phyloP scores from a whole-genome alignment of 495 filamentous ascomycete genomes.

The Hapsidospora chrysogenum region DNA sequence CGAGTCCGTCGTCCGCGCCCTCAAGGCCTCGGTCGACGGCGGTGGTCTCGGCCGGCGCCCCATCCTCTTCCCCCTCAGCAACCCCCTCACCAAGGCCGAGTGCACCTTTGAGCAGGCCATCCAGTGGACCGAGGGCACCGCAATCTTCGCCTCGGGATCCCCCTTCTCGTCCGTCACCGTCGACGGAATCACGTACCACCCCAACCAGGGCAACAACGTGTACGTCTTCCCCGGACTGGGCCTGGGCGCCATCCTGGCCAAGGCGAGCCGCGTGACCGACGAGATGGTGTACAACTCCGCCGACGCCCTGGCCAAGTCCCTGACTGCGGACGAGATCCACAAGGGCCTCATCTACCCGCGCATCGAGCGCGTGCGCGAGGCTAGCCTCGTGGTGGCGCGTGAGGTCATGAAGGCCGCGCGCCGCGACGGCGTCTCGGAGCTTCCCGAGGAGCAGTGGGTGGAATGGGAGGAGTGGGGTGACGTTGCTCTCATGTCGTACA shows the following conservation, averaged over 20 bases:
- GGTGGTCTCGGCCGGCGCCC: constrained; percentile 63
- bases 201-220: constrained; percentile 82
- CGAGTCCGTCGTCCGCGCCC: constrained; percentile 64
- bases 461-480: constrained; percentile 74
- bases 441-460: constrained; percentile 54
- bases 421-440: constrained; percentile 32
- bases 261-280: constrained; percentile 77
- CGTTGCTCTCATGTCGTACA: constrained; percentile 58
- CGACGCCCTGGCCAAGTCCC: constrained; percentile 57
- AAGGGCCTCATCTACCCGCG: constrained; percentile 85
- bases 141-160: constrained; percentile 86
- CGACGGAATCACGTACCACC: constrained; percentile 53
- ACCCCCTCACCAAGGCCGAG: constrained; percentile 89
- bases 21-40: constrained; percentile 44
- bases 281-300: constrained; percentile 92
- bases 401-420: constrained; percentile 86
- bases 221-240: constrained; percentile 98
- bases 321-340: constrained; percentile 65
- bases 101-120: constrained; percentile 91
- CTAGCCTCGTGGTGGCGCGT: constrained; percentile 71
- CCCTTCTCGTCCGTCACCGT: constrained; percentile 68
- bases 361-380: constrained; percentile 78
- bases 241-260: constrained; percentile 82
- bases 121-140: constrained; percentile 72
- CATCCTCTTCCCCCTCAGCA: constrained; percentile 88